These are phyloP conservation scores for Akebia trifoliata DNA, from an alignment of 164 flowering plant species.

Conservation along the genomic window DNA sequence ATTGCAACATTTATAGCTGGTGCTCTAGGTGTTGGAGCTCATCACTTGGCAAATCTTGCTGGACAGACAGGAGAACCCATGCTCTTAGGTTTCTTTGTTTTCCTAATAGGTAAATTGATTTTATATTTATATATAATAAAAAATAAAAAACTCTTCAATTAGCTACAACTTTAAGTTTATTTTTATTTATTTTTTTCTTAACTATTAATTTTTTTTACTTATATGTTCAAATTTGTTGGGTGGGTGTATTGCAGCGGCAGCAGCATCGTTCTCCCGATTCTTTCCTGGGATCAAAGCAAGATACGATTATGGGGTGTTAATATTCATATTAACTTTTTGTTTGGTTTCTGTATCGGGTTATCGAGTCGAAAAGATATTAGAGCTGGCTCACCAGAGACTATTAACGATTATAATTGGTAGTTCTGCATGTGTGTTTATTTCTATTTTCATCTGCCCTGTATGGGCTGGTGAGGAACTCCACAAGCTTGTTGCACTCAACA, in stretches of 20 bases:
- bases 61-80: conserved; percentile 61
- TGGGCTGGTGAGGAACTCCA: conserved; percentile 95
- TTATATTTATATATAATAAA: no score
- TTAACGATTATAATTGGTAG: conserved; percentile 60
- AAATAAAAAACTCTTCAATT: no score
- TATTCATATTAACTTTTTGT: conserved; percentile 74
- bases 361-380: conserved; percentile 44
- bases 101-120: conserved; percentile 49
- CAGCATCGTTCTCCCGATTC: conserved; percentile 55
- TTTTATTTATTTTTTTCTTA: neutral
- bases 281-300: conserved; percentile 57
- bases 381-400: conserved; percentile 54
- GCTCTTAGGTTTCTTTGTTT: conserved; percentile 52
- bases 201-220: neutral
- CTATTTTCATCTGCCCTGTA: conserved; percentile 59
- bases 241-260: conserved; percentile 38
- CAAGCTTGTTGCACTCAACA: conserved; percentile 41
- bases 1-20: conserved; percentile 68
- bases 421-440: conserved; percentile 42
- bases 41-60: conserved; percentile 43
- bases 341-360: conserved; percentile 71
- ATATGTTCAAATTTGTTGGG: neutral
- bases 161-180: no score
- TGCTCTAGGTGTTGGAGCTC: conserved; percentile 61
- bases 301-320: conserved; percentile 72